These are phyloP conservation scores for Calonectria pseudoturangicola DNA, from an alignment of 2,329 filamentous ascomycete species.

Conservation along the genomic window DNA sequence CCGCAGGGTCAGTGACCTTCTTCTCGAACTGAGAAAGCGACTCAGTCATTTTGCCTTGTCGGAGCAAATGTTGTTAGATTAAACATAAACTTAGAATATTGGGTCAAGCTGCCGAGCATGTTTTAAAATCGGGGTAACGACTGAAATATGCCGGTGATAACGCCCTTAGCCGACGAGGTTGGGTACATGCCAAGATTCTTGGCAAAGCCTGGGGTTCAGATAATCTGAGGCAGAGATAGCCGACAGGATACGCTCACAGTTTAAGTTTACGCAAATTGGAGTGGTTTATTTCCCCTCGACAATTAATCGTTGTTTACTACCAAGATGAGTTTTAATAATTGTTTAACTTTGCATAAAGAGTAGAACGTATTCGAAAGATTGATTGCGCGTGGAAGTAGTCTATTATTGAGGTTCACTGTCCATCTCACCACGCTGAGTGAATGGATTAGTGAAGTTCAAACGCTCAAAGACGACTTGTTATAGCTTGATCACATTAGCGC, in stretches of 20 bases:
- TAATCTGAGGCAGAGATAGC: slow-evolving; percentile 9
- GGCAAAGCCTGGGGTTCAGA: background rate
- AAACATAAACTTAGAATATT: background rate
- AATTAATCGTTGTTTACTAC: too few species aligned
- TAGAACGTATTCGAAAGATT: too few species aligned
- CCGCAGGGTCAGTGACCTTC: slow-evolving; percentile 1
- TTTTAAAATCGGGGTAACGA: background rate
- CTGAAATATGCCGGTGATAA: background rate
- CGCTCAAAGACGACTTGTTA: background rate
- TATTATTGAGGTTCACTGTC: too few species aligned
- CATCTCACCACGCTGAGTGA: too few species aligned
- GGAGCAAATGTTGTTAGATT: background rate
- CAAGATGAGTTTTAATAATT: too few species aligned
- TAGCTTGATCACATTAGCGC: background rate
- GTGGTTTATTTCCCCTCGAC: background rate
- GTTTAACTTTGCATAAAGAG: too few species aligned
- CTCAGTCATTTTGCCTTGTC: background rate
- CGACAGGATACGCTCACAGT: background rate
- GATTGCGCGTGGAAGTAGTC: too few species aligned
- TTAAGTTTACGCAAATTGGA: background rate
- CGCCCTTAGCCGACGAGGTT: slow-evolving; percentile 20
- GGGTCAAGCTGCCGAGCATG: background rate
- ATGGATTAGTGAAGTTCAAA: background rate
- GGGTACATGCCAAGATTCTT: slow-evolving; percentile 5
- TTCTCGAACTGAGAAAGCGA: slow-evolving; percentile 7